These are phyloP conservation scores for Rhynchosporium graminicola DNA, from an alignment of 2,329 filamentous ascomycete species.

Conservation along the genomic window DNA sequence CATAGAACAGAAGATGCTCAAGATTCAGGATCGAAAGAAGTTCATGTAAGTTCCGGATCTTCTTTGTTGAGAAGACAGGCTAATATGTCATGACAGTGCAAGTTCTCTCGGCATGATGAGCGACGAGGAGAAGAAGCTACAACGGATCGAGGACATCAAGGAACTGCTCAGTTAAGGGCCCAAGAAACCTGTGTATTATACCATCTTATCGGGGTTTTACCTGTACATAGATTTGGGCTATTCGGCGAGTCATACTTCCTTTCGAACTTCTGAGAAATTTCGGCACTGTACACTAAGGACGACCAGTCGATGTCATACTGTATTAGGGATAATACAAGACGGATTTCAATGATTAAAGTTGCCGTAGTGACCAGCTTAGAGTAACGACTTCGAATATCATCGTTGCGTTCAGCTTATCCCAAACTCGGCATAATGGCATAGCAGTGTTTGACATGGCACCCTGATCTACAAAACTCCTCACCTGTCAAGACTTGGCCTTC, in stretches of 20 bases:
- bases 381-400: too few species aligned
- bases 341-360: too few species aligned
- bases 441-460: too few species aligned
- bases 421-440: too few species aligned
- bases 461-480: too few species aligned
- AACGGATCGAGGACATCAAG: slow-evolving; percentile 91
- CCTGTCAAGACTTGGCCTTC: too few species aligned
- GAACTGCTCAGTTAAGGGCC: slow-evolving; percentile 61
- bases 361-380: too few species aligned
- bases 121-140: slow-evolving; percentile 88
- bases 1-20: slow-evolving; percentile 93
- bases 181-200: background rate
- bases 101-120: slow-evolving; percentile 92
- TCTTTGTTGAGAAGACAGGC: slow-evolving; percentile 16
- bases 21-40: slow-evolving; percentile 93
- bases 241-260: too few species aligned
- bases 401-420: too few species aligned
- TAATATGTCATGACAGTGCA: slow-evolving; percentile 59
- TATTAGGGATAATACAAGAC: too few species aligned
- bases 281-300: background rate
- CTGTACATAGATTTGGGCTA: background rate
- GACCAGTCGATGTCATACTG: too few species aligned
- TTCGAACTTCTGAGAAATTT: background rate
- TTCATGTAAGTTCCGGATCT: slow-evolving; percentile 70
- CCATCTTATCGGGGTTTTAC: background rate